phyloP scores from a whole-genome alignment of 2,329 filamentous ascomycete species.

The Nakataea oryzae region DNA sequence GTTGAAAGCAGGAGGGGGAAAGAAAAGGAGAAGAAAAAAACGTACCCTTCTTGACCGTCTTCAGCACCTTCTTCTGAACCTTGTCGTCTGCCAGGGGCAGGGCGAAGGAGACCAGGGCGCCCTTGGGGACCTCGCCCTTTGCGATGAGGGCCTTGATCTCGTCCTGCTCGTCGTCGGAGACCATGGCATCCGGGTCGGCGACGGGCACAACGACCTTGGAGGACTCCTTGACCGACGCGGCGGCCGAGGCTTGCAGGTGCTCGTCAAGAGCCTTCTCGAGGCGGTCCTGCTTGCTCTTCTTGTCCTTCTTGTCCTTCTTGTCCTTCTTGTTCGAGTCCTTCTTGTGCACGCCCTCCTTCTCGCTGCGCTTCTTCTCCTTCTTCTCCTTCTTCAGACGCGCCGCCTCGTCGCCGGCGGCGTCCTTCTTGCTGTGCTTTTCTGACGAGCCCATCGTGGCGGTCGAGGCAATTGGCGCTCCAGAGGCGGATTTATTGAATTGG shows the following conservation, averaged over 20 bases:
- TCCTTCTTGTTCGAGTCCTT: slow-evolving; percentile 40
- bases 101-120: slow-evolving; percentile 67
- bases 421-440: slow-evolving; percentile 7
- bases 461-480: background rate
- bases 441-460: slow-evolving; percentile 8
- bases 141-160: slow-evolving; percentile 37
- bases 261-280: slow-evolving; percentile 54
- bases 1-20: slow-evolving; percentile 1
- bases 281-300: slow-evolving; percentile 69
- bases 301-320: slow-evolving; percentile 53
- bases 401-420: slow-evolving; percentile 1
- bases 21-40: slow-evolving; percentile 4
- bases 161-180: slow-evolving; percentile 24
- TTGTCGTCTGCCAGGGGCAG: slow-evolving; percentile 74
- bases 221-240: slow-evolving; percentile 30
- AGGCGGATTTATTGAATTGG: background rate
- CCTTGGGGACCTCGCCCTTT: slow-evolving; percentile 28
- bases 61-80: slow-evolving; percentile 56
- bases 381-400: slow-evolving; percentile 30
- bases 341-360: slow-evolving; percentile 42
- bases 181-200: background rate
- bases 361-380: slow-evolving; percentile 50
- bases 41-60: slow-evolving; percentile 51
- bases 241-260: slow-evolving; percentile 47
- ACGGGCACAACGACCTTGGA: slow-evolving; percentile 2